Evolutionary conservation across 2,329 filamentous ascomycete species (phyloP), one percentile per base, ranked within the genome.

Genomic region (Phyllosticta capitalensis): DNA sequence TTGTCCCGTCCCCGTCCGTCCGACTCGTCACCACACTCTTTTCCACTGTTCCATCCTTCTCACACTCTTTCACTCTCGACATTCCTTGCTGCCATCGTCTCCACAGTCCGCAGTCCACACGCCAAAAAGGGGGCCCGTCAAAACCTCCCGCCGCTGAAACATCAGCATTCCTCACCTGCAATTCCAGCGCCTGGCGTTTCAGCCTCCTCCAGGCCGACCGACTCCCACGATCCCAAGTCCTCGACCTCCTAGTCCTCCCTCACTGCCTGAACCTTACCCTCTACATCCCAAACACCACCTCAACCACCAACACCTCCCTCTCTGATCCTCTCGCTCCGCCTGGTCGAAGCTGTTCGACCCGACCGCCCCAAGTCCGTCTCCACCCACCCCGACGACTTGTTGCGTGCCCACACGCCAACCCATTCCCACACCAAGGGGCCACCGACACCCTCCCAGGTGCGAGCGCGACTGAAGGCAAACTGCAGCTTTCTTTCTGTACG

Each of bases 171-270:
- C 68, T 67, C 66, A 65, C 61, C 61, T 55, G 60, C 65, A 62
- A 65, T 64, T 68, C 69, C 68, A 68, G 71, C 71, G 63, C 70
- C 63, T 65, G 65, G 68, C 64, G 71, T 73, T 73, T 72, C 71
- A 67, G 67, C 57, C 57, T 55, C 52, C 56, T 52, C 56, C 57
- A 52, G 54, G 56, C 56, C 30, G 30, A 38, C 30, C 30, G 10
- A 38, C 30, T 38, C 30, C 30, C 30, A 14, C 30, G 10, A 38
- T 38, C 30, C 30, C 30, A 38, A 38, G 30, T 38, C 30, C 30
- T 38, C 30, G 30, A 38, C 30, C n/a, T n/a, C n/a, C n/a, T n/a
- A n/a, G 5, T 51, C 49, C n/a, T 51, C 49, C 22, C 49, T 21
- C 49, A 51, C 49, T 20, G 19, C 49, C 49, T 51, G 49, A 51